A percentile compares a stretch with the other conserved stretches of the same genome.
Conservation (phyloP, 192 early-diverging fungal genomes). For the Coemansia brasiliensis region DNA sequence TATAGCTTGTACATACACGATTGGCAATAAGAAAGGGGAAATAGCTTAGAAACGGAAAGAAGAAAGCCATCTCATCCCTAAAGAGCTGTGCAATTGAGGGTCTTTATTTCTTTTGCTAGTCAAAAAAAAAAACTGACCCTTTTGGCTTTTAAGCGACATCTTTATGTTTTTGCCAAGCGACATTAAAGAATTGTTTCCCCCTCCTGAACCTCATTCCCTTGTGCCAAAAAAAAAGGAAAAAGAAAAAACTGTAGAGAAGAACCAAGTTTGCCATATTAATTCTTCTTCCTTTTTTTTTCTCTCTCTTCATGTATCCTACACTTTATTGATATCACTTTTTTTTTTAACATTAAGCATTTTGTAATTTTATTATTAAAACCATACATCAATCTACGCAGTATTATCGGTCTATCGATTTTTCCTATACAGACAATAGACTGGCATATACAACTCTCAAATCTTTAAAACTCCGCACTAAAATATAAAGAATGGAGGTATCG, state of each 20-base stretch:
- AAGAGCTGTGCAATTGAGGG: too few relatives aligned
- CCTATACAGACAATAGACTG: too few relatives aligned
- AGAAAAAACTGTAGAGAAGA: not conserved
- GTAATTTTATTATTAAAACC: too few relatives aligned
- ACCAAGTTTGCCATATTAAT: not conserved
- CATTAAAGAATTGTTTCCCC: not conserved
- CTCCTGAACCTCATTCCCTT: not conserved
- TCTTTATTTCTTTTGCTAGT: too few relatives aligned
- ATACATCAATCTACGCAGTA: too few relatives aligned
- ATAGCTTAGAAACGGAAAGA: too few relatives aligned
- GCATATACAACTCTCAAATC: not conserved
- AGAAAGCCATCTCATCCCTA: too few relatives aligned
- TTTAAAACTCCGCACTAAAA: too few relatives aligned
- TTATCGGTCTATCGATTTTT: too few relatives aligned
- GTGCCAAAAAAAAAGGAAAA: not conserved
- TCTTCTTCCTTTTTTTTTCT: conserved; percentile 6
- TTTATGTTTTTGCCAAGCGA: conserved; percentile 5
- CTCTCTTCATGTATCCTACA: not conserved
- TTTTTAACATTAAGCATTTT: conserved; percentile 1
- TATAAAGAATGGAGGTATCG: not conserved
- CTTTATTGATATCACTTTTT: not conserved
- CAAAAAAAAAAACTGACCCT: not conserved
- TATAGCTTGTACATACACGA: too few relatives aligned
- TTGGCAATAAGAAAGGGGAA: too few relatives aligned
- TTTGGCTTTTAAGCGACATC: not conserved